Base-by-base conservation (phyloP, 352 stramenopile genomes). In the Globisporangium middletonii region DNA sequence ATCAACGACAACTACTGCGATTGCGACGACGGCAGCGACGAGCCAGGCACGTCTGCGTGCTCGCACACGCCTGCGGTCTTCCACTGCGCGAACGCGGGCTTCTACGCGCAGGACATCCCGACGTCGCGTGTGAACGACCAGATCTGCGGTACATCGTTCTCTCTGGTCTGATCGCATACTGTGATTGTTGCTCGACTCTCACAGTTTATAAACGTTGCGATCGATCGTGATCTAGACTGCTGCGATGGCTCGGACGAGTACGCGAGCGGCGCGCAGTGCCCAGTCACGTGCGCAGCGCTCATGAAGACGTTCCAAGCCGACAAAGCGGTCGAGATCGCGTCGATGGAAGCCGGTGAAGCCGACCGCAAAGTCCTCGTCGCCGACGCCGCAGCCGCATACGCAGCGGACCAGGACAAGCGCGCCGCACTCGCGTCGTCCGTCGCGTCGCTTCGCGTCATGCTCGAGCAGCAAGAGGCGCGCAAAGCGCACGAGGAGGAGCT, bases 1-100 rank as follows among this genome's bases (percentile, higher is more conserved):
- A 65, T 97, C 12, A 98, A 98, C 70, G 94, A 98, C 75, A 89
- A 97, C 70, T 98, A 97, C 66, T 98, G 94, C 69, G 94, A 98
- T 75, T 98, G 92, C 68, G 61, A 52, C 0, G 89, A 98, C 73
- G 89, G 88, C 26, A 88, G 63, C 23, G 91, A 97, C 71, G 91
- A 97, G 67, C 82, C 88, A 7, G 76, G 80, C 35, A 97, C 89
- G 23, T 75, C 88, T 18, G 90, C 90, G 9, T 97, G 91, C 61
- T 88, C 77, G 42, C 71, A 88, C 58, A 77, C 64, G 41, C 38
- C 65, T 35, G 73, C 62, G 4, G 51, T 65, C 11, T 95, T 94
- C 59, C 75, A 79, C 62, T 96, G 88, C 62, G 42, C 58, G 13
- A 95, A 95, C 64, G 56, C 63, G 0, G 86, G 85, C n/a, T 89